Conservation (phyloP, 1,139 yeast species). For the Martiniozyma asiatica region DNA sequence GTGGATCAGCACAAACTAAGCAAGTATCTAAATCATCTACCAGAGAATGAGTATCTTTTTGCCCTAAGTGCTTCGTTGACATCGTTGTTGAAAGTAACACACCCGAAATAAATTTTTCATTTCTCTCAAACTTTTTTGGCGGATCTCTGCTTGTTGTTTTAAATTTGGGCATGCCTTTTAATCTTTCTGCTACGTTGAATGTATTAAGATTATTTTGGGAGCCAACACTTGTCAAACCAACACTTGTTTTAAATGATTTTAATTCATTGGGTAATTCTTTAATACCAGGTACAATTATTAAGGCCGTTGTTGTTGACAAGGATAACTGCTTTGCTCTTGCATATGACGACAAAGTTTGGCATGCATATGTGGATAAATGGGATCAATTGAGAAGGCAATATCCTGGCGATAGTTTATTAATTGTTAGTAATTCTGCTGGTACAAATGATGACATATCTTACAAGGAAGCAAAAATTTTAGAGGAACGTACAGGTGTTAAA, state of each 20-base stretch:
- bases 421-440: conserved; percentile 92
- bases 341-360: conserved; percentile 72
- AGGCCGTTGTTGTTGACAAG: conserved; percentile 81
- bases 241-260: conserved; percentile 49
- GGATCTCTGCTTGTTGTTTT: too few relatives aligned
- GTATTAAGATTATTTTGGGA: conserved; percentile 45
- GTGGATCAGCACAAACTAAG: conserved; percentile 72
- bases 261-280: conserved; percentile 42
- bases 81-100: too few relatives aligned
- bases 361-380: conserved; percentile 57
- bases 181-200: conserved; percentile 65
- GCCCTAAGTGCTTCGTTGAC: too few relatives aligned
- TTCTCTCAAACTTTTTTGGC: too few relatives aligned
- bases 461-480: conserved; percentile 54
- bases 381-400: conserved; percentile 37
- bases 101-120: too few relatives aligned
- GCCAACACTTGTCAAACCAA: conserved; percentile 66
- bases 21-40: conserved; percentile 35
- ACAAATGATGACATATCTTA: conserved; percentile 59
- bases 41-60: too few relatives aligned
- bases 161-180: too few relatives aligned
- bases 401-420: conserved; percentile 56
- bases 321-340: conserved; percentile 92
- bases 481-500: conserved; percentile 56
- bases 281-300: conserved; percentile 31